A percentile compares a stretch with the other conserved stretches of the same genome.
phyloP scores from a whole-genome alignment of 2,329 filamentous ascomycete genomes.

The Diplodia seriata region DNA sequence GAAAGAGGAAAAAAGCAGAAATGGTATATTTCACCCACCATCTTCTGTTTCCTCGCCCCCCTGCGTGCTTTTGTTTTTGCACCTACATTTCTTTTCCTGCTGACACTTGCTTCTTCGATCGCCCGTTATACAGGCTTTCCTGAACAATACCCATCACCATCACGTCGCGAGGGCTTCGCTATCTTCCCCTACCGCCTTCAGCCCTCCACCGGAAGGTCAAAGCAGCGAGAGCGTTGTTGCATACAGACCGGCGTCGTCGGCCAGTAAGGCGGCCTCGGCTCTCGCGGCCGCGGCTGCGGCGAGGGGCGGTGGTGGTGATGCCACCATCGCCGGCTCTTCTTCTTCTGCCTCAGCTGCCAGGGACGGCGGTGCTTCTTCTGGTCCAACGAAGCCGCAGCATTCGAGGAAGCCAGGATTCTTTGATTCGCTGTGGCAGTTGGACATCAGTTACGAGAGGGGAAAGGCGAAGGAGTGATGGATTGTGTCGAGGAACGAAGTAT shows the following conservation, averaged over 20 bases:
- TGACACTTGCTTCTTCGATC: neutral
- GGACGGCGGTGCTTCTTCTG: neutral
- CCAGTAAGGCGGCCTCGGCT: constrained; percentile 17
- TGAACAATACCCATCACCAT: neutral
- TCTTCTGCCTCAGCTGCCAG: neutral
- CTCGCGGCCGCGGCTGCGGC: constrained; percentile 13
- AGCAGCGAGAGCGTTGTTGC: neutral
- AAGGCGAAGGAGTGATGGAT: constrained; percentile 42
- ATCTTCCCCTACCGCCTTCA: constrained; percentile 2
- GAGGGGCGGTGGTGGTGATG: neutral
- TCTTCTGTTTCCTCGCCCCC: neutral
- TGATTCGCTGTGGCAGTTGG: constrained; percentile 50
- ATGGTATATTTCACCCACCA: constrained; percentile 12
- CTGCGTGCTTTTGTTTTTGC: neutral
- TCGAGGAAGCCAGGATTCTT: constrained; percentile 43
- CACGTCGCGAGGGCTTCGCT: neutral
- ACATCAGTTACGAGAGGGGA: constrained; percentile 49
- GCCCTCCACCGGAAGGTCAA: neutral
- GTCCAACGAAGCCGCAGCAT: constrained; percentile 35
- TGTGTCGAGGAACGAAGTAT: neutral
- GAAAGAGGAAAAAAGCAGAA: constrained; percentile 34
- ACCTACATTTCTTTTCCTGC: neutral
- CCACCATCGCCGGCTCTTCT: neutral
- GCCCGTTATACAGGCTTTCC: neutral
- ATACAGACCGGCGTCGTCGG: neutral